phyloP scores from a whole-genome alignment of 2,329 filamentous ascomycete genomes.

The Fusarium armeniacum region DNA sequence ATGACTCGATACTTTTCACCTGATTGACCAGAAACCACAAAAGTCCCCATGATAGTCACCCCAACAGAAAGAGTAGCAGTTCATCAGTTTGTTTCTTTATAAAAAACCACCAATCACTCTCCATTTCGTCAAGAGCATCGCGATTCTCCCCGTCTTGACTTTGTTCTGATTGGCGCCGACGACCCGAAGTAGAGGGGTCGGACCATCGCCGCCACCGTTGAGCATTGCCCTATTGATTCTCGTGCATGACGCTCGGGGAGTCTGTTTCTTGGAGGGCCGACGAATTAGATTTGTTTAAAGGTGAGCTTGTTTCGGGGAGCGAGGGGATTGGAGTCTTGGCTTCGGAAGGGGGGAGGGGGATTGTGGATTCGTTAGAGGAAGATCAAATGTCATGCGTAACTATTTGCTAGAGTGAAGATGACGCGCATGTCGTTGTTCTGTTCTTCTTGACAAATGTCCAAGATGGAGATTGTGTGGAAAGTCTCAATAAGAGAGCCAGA shows the following conservation, averaged over 20 bases:
- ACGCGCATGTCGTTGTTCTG: neutral
- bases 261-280: slow-evolving; percentile 32
- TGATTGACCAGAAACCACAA: neutral
- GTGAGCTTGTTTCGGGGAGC: slow-evolving; percentile 36
- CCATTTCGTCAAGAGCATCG: slow-evolving; percentile 14
- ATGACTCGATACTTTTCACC: neutral
- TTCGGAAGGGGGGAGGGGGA: neutral
- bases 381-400: slow-evolving; percentile 3
- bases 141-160: slow-evolving; percentile 31
- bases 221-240: slow-evolving; percentile 42
- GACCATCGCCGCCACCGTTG: slow-evolving; percentile 40
- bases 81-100: neutral
- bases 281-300: slow-evolving; percentile 21
- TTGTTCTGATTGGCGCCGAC: slow-evolving; percentile 40
- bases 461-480: too few relatives aligned
- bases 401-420: neutral
- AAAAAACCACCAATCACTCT: slow-evolving; percentile 10
- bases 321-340: slow-evolving; percentile 6
- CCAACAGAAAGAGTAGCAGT: slow-evolving; percentile 15
- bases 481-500: neutral
- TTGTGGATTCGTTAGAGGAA: slow-evolving; percentile 1
- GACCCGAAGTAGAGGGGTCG: slow-evolving; percentile 43
- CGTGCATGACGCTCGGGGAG: slow-evolving; percentile 42
- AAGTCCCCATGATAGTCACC: neutral
- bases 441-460: neutral